Base-by-base conservation (phyloP, 1,139 yeast species). In the Chernovozyma aurita region DNA sequence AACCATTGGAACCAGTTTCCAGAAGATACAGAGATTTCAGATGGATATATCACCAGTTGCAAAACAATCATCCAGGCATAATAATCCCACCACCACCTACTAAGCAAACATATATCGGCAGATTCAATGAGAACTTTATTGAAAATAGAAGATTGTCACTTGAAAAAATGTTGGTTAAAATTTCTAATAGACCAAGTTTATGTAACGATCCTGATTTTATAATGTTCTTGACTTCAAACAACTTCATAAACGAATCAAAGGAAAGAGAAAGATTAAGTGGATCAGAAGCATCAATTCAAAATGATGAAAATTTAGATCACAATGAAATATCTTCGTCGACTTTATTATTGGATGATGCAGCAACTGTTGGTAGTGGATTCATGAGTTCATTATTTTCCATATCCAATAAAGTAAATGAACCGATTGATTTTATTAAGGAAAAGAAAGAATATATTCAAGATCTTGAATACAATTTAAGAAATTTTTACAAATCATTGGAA, bases 81-180 rank as follows among this genome's bases (percentile, higher is more conserved):
- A 83, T 94, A 29, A 81, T 94, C 20, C 98, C 98, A 1, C 96
- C 98, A 0, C 97, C 98, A 9, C 98, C 99, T 1, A 86, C 87
- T 27, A 94, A 94, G 53, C 97, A 92, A 58, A 85, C 87, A 0
- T 68, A 67, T 37, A 83, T 90, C 40, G 97, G 96, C 3, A 70
- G 95, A 45, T 84, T 83, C 60, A 86, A 87, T 51, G 90, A 85
- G 47, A 88, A 81, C 50, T 88, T 92, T 52, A 80, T 92, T 36
- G 97, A 90, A 55, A 79, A 78, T 45, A 76, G 98, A 58, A 69
- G 97, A 41, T 65, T 80, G 28, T 87, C 94, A n/a, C 68, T 92
- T 55, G 97, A 90, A 53, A 78, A 75, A 46, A 94, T 92, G 99
- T 70, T 92, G 42, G 65, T 58, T 39, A 84, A 84, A 52, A 82